Evolutionary conservation across 2,329 filamentous ascomycete genomes (phyloP).

Genomic region (Aaosphaeria arxii): DNA sequence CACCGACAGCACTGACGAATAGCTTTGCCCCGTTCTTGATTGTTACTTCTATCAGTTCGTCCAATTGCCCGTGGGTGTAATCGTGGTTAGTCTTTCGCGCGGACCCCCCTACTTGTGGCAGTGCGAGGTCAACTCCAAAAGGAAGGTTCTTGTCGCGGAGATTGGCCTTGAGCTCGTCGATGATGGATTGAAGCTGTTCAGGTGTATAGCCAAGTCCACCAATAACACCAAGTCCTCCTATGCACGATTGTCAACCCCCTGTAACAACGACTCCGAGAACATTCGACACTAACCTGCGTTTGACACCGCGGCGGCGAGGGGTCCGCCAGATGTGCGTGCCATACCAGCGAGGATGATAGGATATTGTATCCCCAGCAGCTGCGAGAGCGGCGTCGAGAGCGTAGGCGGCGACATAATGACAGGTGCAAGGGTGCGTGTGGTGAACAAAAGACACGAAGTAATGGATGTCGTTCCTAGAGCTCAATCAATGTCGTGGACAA

Average conservation of each 20-base stretch:
- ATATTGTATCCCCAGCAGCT: slow-evolving; percentile 77
- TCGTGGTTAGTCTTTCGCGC: slow-evolving; percentile 93
- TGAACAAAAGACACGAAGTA: too few relatives aligned
- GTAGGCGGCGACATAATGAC: slow-evolving; percentile 29
- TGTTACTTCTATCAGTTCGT: slow-evolving; percentile 82
- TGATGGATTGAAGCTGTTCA: slow-evolving; percentile 71
- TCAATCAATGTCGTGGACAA: too few relatives aligned
- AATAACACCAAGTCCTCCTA: slow-evolving; percentile 68
- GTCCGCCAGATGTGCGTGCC: slow-evolving; percentile 64
- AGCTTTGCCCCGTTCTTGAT: slow-evolving; percentile 79
- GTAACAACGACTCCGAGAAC: too few relatives aligned
- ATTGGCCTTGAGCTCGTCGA: slow-evolving; percentile 79
- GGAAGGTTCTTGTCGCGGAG: slow-evolving; percentile 67
- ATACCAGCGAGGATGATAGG: slow-evolving; percentile 92
- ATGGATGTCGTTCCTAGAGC: too few relatives aligned
- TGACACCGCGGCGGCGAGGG: slow-evolving; percentile 51
- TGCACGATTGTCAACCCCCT: too few relatives aligned
- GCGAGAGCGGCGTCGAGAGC: slow-evolving; percentile 37
- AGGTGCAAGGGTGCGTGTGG: neutral
- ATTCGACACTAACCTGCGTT: slow-evolving; percentile 53
- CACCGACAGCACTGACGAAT: slow-evolving; percentile 85
- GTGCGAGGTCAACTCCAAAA: slow-evolving; percentile 87
- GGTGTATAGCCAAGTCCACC: slow-evolving; percentile 51
- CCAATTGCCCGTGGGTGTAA: slow-evolving; percentile 85
- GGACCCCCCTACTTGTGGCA: slow-evolving; percentile 80